A percentile compares a stretch with the other conserved stretches of the same genome.
phyloP scores from a whole-genome alignment of 768 basidiomycete genomes.

The Naganishia onofrii region DNA sequence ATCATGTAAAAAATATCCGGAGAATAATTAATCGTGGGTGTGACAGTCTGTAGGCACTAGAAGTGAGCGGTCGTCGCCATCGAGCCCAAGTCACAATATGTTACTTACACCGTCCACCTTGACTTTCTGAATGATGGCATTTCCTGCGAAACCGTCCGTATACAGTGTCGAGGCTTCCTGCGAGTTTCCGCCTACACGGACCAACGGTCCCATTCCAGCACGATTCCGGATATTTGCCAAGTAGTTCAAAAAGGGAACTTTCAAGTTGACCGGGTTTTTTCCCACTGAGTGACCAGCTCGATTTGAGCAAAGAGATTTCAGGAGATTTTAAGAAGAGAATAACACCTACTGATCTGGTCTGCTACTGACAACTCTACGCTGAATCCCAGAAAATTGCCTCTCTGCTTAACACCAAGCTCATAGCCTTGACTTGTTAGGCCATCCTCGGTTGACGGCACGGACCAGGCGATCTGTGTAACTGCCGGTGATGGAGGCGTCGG shows the following conservation, averaged over 20 bases:
- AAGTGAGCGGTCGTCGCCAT: not conserved
- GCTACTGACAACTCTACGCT: constrained; percentile 73
- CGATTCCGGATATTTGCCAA: constrained; percentile 69
- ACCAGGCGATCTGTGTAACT: constrained; percentile 30
- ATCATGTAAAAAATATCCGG: constrained; percentile 57
- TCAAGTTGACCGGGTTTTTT: constrained; percentile 56
- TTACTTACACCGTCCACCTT: constrained; percentile 34
- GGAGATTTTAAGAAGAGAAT: not conserved
- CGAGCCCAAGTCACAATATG: not conserved
- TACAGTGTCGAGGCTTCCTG: constrained; percentile 65
- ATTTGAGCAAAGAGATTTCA: no score
- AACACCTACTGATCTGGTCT: constrained; percentile 61
- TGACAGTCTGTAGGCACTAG: constrained; percentile 35
- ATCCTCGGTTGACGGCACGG: constrained; percentile 34
- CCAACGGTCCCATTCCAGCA: constrained; percentile 62
- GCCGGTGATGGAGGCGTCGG: constrained; percentile 41
- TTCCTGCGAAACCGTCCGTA: constrained; percentile 57
- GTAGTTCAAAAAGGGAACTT: constrained; percentile 70
- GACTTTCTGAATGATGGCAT: constrained; percentile 59
- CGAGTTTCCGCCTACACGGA: constrained; percentile 74
- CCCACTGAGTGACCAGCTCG: constrained; percentile 46
- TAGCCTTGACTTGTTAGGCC: constrained; percentile 19
- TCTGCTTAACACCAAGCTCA: constrained; percentile 54
- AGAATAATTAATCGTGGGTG: constrained; percentile 50
- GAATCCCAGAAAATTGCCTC: constrained; percentile 69